Conservation (phyloP, 2,329 filamentous ascomycete genomes). For the Orbilia brochopaga region DNA sequence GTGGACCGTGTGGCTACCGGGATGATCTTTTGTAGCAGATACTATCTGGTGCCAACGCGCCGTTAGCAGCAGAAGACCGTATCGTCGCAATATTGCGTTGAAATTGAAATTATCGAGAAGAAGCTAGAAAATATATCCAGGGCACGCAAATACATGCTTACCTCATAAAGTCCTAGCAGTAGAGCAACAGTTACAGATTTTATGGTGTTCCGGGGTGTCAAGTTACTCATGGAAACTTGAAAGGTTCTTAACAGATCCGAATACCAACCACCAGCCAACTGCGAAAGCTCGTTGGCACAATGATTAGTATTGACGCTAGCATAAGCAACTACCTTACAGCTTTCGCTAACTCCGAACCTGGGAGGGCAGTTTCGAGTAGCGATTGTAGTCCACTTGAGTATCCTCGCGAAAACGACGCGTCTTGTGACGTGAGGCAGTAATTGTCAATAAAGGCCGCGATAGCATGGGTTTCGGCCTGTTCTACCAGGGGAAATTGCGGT, state of each 20-base stretch:
- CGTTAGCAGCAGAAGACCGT: too few relatives aligned
- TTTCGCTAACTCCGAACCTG: constrained; percentile 5
- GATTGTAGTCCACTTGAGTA: background rate
- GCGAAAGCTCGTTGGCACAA: constrained; percentile 7
- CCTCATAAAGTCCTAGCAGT: constrained; percentile 16
- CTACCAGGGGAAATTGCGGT: background rate
- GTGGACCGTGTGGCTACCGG: constrained; percentile 8
- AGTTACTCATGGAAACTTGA: constrained; percentile 2
- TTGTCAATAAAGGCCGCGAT: constrained; percentile 11
- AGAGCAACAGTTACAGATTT: constrained; percentile 10
- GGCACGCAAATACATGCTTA: background rate
- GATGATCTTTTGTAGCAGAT: constrained; percentile 14
- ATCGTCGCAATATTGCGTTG: too few relatives aligned
- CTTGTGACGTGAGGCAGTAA: background rate
- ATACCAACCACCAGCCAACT: constrained; percentile 2
- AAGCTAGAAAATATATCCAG: background rate
- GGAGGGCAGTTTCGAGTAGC: background rate
- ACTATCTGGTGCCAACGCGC: too few relatives aligned
- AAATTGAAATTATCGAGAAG: background rate
- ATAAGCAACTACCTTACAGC: constrained; percentile 9
- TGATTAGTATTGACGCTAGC: constrained; percentile 8
- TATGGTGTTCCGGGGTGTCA: constrained; percentile 6
- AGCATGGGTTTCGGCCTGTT: constrained; percentile 4
- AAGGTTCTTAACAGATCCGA: constrained; percentile 16
- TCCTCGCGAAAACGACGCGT: constrained; percentile 1